Evolutionary conservation across 257 asterid species (phyloP).

Genomic region (Paraleonurus japonicus): DNA sequence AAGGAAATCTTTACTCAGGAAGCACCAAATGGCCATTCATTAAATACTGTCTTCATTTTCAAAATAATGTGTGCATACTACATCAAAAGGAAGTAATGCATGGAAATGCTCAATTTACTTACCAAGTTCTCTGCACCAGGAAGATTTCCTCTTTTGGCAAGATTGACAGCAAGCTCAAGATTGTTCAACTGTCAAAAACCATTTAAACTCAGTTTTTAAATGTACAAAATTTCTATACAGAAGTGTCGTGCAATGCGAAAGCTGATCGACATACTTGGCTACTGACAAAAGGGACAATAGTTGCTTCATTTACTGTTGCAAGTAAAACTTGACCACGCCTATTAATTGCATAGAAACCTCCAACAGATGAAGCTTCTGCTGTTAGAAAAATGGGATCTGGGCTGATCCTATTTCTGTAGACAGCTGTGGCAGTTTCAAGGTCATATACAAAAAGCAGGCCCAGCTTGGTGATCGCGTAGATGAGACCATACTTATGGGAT

Average conservation of each 20-base stretch:
- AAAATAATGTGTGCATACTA: neutral
- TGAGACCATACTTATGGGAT: conserved; percentile 60
- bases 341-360: conserved; percentile 89
- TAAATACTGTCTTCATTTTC: neutral
- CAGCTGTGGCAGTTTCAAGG: conserved; percentile 75
- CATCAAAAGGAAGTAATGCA: neutral
- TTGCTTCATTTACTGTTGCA: conserved; percentile 89
- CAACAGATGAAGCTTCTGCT: conserved; percentile 83
- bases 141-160: conserved; percentile 95
- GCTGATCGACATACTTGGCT: conserved; percentile 67
- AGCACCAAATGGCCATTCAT: neutral
- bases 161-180: conserved; percentile 95
- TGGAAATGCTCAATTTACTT: conserved; percentile 24
- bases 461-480: conserved; percentile 66
- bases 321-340: conserved; percentile 96
- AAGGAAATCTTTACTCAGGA: conserved; percentile 13
- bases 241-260: conserved; percentile 2
- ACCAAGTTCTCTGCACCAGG: conserved; percentile 98
- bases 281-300: conserved; percentile 86
- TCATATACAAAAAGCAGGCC: conserved; percentile 73
- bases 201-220: conserved; percentile 21
- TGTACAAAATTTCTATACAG: neutral
- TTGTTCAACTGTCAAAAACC: conserved; percentile 62
- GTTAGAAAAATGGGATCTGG: conserved; percentile 93
- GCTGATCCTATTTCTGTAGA: conserved; percentile 90